Base-by-base conservation (phyloP, 805 yeast genomes). In the Clavispora asparagi region DNA sequence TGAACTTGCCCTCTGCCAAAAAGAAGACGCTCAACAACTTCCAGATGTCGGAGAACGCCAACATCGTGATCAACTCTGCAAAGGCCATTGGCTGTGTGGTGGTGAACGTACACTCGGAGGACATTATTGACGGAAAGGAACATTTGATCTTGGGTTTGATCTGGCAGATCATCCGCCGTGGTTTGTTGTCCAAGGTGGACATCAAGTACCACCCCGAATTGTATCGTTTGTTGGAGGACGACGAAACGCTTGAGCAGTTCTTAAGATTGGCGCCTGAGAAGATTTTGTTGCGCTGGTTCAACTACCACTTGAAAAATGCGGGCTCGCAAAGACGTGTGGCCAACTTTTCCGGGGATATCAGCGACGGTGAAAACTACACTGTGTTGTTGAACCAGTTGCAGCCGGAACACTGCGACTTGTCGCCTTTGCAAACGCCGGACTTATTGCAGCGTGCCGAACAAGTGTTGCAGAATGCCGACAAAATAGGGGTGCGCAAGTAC, bases 31-130 rank as follows among this genome's bases (percentile, higher is more conserved):
- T 94, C 64, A 94, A 94, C 74, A 88, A 89, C 62, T 94, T 94
- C 76, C 94, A 91, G 54, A 92, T 95, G 83, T 80, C 87, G 54
- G 99, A 94, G 71, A 94, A 94, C 68, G 97, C 98, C 44, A 94
- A 94, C 70, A 91, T 94, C 55, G 98, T 94, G 33, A 88, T 94
- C 69, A 94, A 94, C 68, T 94, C 99, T 3, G 99, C 99, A 28
- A 94, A 94, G 71, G 99, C 98, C 44, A 94, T 94, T 69, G 99
- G 99, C 17, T 92, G 97, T 76, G 87, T 94, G 47, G 98, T 94
- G 42, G 98, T 94, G 43, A 94, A 94, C 62, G 98, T 94, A 42
- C 98, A 92, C 58, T 87, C 97, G 13, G 97, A 90, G 63, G 97
- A 90, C 64, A 87, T 91, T 44, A 84, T 88, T 52, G 97, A 90